Conservation (phyloP, 495 filamentous ascomycete species). For the Podospora fimiseda region DNA sequence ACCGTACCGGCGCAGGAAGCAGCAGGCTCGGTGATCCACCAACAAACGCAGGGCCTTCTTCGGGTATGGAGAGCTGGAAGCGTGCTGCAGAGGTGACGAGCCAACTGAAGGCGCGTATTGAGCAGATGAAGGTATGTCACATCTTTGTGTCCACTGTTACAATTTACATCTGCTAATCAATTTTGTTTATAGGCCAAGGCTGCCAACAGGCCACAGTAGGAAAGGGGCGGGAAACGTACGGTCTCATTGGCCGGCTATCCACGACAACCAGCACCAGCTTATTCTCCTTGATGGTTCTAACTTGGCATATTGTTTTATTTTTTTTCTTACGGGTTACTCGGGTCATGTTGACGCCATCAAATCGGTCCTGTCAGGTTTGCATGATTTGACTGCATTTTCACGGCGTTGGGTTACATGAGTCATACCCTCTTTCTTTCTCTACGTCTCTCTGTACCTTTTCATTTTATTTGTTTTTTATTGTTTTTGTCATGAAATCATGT, state of each 20-base stretch:
- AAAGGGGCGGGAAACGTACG: neutral
- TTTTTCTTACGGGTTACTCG: neutral
- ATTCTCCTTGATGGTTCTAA: neutral
- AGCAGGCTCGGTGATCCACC: slow-evolving; percentile 32
- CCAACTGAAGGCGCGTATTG: slow-evolving; percentile 92
- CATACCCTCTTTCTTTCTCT: slow-evolving; percentile 15
- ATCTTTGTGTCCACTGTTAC: neutral
- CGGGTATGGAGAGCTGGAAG: slow-evolving; percentile 87
- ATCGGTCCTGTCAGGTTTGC: neutral
- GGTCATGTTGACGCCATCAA: neutral
- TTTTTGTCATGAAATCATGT: neutral
- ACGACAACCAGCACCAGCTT: neutral
- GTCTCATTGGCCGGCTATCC: neutral
- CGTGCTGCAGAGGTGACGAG: slow-evolving; percentile 97
- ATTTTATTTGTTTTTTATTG: neutral
- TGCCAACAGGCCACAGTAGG: slow-evolving; percentile 1
- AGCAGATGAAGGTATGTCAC: slow-evolving; percentile 56
- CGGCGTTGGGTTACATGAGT: slow-evolving; percentile 14
- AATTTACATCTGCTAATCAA: neutral
- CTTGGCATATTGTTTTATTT: neutral
- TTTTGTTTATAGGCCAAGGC: neutral
- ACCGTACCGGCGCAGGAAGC: neutral
- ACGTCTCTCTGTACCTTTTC: neutral
- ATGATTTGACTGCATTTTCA: slow-evolving; percentile 19
- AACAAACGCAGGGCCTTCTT: slow-evolving; percentile 37